Base-by-base conservation (phyloP, 2,329 filamentous ascomycete species). In the Cytospora schulzeri region DNA sequence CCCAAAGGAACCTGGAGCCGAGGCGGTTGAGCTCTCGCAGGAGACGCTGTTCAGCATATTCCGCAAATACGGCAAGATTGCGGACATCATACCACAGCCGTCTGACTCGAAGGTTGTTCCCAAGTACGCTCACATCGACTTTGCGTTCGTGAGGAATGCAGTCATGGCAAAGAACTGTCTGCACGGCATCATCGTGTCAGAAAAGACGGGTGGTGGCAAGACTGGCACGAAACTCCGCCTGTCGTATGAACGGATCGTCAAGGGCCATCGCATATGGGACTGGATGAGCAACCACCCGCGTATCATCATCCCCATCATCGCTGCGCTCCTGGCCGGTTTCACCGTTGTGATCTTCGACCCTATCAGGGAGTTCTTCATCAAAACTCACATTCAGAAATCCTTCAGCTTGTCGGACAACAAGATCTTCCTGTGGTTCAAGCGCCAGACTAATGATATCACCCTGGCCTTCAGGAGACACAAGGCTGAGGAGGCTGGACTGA, bases 331-430 rank as follows among this genome's bases (percentile, higher is more conserved):
- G 33, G 93, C 93, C 0, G 88, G 90, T 38, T 80, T 95, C 56
- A 96, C 93, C 0, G 92, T 97, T 24, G 87, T 91, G 1, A 83
- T 98, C 9, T 98, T 99, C 72, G 95, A 99, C 71, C 95, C 95
- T 0, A 93, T 99, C 64, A 88, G 95, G 53, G 93, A 93, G 0
- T 95, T 96, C 73, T 97, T 96, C 71, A 91, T 98, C 77, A 92
- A 92, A 72, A 84, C 90, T 4, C 93, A 97, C 73, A 88, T 99
- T 58, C 92, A 93, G 35, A 85, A 89, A 55, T 87, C 88, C 0
- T 87, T 95, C 66, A 86, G 91, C 64, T 80, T 95, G 35, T 88
- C 87, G 53, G 88, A 95, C 67, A 94, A 88, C 71, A 83, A 79
- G 55, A 72, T 93, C 19, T 91, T 92, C 76, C 86, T 88, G 66